phyloP scores from a whole-genome alignment of 352 stramenopile species.

The Halophytophthora polymorphica region DNA sequence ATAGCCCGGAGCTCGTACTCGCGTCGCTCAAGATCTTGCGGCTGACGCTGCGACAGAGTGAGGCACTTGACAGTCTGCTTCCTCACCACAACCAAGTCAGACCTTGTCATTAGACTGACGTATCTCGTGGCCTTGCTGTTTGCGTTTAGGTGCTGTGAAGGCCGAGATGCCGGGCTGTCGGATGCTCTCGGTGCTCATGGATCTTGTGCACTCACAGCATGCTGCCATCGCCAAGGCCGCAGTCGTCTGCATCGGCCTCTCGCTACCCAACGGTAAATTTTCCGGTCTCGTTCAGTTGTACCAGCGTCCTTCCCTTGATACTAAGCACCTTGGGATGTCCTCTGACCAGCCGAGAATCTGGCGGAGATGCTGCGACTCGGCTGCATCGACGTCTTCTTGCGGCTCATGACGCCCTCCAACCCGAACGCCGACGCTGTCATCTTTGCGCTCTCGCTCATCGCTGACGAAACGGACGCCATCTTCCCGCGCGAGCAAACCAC shows the following conservation, averaged over 20 bases:
- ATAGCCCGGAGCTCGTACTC: constrained; percentile 32
- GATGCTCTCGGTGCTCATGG: constrained; percentile 41
- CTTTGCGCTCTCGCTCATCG: constrained; percentile 55
- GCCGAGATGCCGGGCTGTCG: constrained; percentile 23
- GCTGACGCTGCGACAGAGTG: constrained; percentile 47
- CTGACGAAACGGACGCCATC: constrained; percentile 45
- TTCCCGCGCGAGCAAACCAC: constrained; percentile 50
- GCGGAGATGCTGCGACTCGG: constrained; percentile 42
- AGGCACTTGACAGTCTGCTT: background rate
- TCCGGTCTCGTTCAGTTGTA: background rate
- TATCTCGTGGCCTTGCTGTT: background rate
- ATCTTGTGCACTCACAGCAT: constrained; percentile 36
- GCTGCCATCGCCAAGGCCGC: constrained; percentile 41
- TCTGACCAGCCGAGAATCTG: constrained; percentile 47
- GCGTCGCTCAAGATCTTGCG: constrained; percentile 51
- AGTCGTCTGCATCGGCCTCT: constrained; percentile 51
- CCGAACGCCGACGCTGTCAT: constrained; percentile 43
- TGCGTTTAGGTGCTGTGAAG: constrained; percentile 32
- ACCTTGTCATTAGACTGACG: no score
- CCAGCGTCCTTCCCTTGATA: background rate
- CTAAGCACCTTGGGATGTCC: background rate
- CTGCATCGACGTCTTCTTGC: constrained; percentile 57
- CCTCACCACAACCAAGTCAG: background rate
- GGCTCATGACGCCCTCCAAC: constrained; percentile 42
- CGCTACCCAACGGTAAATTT: constrained; percentile 47